Base-by-base conservation (phyloP, 129 eudicot genomes). In the Flaveria robusta region DNA sequence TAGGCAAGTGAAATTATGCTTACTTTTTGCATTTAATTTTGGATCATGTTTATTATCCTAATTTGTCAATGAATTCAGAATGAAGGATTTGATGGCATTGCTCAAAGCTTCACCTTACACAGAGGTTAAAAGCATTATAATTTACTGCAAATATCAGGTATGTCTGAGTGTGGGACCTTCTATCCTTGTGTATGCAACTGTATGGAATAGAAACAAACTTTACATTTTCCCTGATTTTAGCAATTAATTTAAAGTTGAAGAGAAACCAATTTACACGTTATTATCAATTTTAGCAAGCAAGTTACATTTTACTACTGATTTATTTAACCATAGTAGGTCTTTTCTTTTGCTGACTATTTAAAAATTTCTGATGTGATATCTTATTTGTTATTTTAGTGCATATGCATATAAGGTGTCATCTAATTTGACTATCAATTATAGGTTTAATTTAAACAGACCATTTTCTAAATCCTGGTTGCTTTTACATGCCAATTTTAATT, bases 141-240 rank as follows among this genome's bases (percentile, higher is more conserved):
- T 95, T 49, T 95, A 95, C 88, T 95, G 99, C 88, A 91, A 91
- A 78, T 95, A 89, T 81, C 97, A 95, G 99, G 99, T 95, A 77
- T 54, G 14, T 11, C 26, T 50, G 29, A 9, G 59, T 14, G 18
- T 27, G 42, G 41, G 68, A 27, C 49, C 66, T 14, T 23, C 10
- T 39, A 31, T 27, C 23, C 20, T 66, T 10, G 4, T 75, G 10
- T 55, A 68, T 59, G 55, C 55, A 55, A 29, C 9, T 63, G 20
- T 63, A 63, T 26, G 39, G 9, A 63, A 15, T 63, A 63, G 68
- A 63, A 15, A 63, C 68, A 27, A 29, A 63, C 22, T 5, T 60
- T 60, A 60, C 41, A 26, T 24, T 26, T 9, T 50, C 13, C n/a
- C 66, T 60, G 41, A 60, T 60, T 60, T 60, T 29, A 29, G 68